These are phyloP conservation scores for Rubus idaeus DNA, from an alignment of 306 rosid species.

Conservation along the genomic window DNA sequence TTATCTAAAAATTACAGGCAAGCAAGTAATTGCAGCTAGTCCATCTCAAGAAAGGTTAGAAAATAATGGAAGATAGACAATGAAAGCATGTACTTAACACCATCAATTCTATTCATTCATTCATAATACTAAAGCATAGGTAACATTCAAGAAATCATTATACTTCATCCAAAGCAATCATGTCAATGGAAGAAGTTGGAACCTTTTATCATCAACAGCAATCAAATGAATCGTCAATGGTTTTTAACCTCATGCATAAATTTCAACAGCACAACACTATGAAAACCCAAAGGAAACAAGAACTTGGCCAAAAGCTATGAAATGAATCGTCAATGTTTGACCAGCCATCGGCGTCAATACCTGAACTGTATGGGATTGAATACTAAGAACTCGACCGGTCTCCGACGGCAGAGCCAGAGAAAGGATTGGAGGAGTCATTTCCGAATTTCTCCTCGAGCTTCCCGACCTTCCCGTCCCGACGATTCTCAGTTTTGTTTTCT, in stretches of 20 bases:
- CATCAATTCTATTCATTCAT: background rate
- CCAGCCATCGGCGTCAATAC: constrained; percentile 23
- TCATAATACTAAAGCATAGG: background rate
- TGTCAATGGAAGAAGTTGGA: background rate
- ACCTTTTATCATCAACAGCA: background rate
- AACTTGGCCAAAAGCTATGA: background rate
- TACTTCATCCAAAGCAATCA: background rate
- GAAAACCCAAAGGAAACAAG: background rate
- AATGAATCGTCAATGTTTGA: background rate
- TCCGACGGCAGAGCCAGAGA: constrained; percentile 66
- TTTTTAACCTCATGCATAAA: background rate
- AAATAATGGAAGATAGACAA: background rate
- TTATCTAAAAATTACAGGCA: background rate
- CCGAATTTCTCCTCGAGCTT: constrained; percentile 19
- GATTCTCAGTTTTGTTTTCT: background rate
- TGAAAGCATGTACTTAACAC: background rate
- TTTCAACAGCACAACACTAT: background rate
- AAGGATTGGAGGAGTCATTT: constrained; percentile 76
- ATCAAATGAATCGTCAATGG: background rate
- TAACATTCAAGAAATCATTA: background rate
- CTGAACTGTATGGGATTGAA: constrained; percentile 86
- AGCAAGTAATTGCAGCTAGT: background rate
- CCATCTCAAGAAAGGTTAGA: background rate
- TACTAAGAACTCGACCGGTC: constrained; percentile 79
- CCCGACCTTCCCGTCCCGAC: constrained; percentile 12